phyloP scores from a whole-genome alignment of 768 basidiomycete species.

The Tulasnella sp. region DNA sequence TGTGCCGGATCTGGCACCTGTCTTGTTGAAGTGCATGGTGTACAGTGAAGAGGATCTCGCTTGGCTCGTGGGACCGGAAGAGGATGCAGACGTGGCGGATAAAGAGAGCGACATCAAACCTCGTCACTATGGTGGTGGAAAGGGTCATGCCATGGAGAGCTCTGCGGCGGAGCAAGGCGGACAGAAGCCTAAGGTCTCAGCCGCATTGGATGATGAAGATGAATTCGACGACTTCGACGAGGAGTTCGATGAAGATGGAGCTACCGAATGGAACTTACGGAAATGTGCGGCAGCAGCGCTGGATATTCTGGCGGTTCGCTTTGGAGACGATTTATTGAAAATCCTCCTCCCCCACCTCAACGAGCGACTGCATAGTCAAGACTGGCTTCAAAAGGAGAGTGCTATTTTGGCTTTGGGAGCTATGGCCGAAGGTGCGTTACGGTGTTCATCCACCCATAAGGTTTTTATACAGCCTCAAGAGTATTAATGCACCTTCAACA shows the following conservation, averaged over 20 bases:
- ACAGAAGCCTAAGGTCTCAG: conserved; percentile 15
- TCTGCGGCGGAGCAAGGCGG: conserved; percentile 21
- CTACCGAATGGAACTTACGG: conserved; percentile 96
- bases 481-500: conserved; percentile 30
- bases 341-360: conserved; percentile 84
- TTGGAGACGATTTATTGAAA: conserved; percentile 79
- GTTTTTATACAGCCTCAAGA: not conserved
- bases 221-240: conserved; percentile 83
- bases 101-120: conserved; percentile 96
- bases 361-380: conserved; percentile 83
- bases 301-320: conserved; percentile 92
- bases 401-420: conserved; percentile 94
- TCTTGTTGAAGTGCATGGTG: conserved; percentile 94
- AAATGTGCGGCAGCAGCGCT: conserved; percentile 97
- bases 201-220: conserved; percentile 62
- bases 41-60: conserved; percentile 95
- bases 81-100: conserved; percentile 76
- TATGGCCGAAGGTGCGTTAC: conserved; percentile 84
- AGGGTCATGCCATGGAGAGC: conserved; percentile 69
- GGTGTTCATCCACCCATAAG: not conserved
- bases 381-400: conserved; percentile 93
- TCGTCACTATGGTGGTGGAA: conserved; percentile 70
- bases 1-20: conserved; percentile 84
- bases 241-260: conserved; percentile 92
- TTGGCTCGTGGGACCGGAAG: conserved; percentile 86